A percentile compares a stretch with the other conserved stretches of the same genome.
These are phyloP conservation scores for Pythium diclinum DNA, from an alignment of 352 stramenopile genomes.

Conservation along the genomic window DNA sequence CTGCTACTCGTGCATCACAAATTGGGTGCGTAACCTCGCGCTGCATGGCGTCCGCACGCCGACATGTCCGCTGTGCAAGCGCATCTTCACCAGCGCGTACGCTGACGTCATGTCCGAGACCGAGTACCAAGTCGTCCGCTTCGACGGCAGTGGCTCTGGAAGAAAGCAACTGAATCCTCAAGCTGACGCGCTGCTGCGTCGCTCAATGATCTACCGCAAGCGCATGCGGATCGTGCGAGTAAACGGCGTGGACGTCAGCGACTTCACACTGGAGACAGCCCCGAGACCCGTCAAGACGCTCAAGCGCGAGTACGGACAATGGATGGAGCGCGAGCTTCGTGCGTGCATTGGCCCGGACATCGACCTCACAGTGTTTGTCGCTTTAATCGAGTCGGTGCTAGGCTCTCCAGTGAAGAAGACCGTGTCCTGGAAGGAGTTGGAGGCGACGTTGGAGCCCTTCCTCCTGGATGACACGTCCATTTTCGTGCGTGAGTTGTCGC, in stretches of 20 bases:
- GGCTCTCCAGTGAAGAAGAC: conserved; percentile 34
- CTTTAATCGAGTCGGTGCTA: conserved; percentile 58
- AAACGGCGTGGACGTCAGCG: conserved; percentile 32
- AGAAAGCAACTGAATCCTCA: background rate
- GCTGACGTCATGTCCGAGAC: conserved; percentile 62
- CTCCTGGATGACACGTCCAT: conserved; percentile 51
- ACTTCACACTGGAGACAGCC: background rate
- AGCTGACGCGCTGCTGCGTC: conserved; percentile 27
- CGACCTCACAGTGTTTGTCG: conserved; percentile 63
- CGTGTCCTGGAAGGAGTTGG: conserved; percentile 31
- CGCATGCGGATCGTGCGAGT: conserved; percentile 51
- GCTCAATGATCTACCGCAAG: conserved; percentile 56
- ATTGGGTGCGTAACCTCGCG: conserved; percentile 54
- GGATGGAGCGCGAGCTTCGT: conserved; percentile 57
- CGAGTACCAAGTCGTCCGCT: conserved; percentile 55
- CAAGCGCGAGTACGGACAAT: conserved; percentile 52
- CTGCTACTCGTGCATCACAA: conserved; percentile 64
- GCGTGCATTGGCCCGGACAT: conserved; percentile 67
- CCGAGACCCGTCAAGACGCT: conserved; percentile 39
- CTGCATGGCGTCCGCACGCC: conserved; percentile 48
- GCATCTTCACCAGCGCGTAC: conserved; percentile 51
- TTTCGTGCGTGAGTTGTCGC: conserved; percentile 65
- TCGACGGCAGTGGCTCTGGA: conserved; percentile 31
- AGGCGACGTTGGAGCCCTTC: conserved; percentile 54
- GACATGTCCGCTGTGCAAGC: conserved; percentile 73